A percentile compares a stretch with the other conserved stretches of the same genome.
These are phyloP conservation scores for Starmerella kuoi DNA, from an alignment of 805 yeast genomes.

Conservation along the genomic window DNA sequence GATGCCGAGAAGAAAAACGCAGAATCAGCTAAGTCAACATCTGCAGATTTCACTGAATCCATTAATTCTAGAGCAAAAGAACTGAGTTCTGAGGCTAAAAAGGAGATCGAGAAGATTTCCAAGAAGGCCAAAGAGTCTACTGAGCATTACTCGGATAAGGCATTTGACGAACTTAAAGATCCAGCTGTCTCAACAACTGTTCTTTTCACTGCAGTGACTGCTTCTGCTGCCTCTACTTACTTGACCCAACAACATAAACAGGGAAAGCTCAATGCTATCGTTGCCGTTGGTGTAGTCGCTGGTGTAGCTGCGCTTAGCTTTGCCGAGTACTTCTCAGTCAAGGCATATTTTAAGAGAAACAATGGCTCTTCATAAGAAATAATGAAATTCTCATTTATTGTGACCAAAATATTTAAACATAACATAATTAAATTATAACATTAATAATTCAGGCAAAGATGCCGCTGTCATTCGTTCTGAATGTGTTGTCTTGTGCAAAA, in stretches of 20 bases:
- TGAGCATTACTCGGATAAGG: conserved; percentile 18
- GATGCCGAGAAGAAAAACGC: conserved; percentile 8
- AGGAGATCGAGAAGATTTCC: conserved; percentile 14
- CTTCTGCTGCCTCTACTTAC: conserved; percentile 25
- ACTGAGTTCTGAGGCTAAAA: conserved; percentile 11
- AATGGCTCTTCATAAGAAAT: conserved; percentile 4
- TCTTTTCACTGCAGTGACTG: conserved; percentile 23
- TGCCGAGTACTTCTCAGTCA: conserved; percentile 25
- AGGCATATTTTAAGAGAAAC: conserved; percentile 24
- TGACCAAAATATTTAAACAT: too few species aligned
- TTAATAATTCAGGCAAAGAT: too few species aligned
- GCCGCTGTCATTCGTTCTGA: too few species aligned
- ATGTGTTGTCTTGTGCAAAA: too few species aligned
- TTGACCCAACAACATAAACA: conserved; percentile 25
- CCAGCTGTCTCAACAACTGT: conserved; percentile 25
- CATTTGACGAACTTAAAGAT: conserved; percentile 23
- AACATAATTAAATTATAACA: too few species aligned
- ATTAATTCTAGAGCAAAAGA: conserved; percentile 20
- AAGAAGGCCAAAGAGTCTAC: conserved; percentile 15
- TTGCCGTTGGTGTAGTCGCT: conserved; percentile 21
- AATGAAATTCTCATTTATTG: too few species aligned
- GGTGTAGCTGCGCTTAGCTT: conserved; percentile 24
- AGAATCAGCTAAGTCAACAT: conserved; percentile 13
- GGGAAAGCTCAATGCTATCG: conserved; percentile 20
- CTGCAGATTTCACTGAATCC: conserved; percentile 18